Evolutionary conservation across 768 basidiomycete species (phyloP), one percentile per base, ranked within the genome.

Genomic region (Podaxis rugospora): DNA sequence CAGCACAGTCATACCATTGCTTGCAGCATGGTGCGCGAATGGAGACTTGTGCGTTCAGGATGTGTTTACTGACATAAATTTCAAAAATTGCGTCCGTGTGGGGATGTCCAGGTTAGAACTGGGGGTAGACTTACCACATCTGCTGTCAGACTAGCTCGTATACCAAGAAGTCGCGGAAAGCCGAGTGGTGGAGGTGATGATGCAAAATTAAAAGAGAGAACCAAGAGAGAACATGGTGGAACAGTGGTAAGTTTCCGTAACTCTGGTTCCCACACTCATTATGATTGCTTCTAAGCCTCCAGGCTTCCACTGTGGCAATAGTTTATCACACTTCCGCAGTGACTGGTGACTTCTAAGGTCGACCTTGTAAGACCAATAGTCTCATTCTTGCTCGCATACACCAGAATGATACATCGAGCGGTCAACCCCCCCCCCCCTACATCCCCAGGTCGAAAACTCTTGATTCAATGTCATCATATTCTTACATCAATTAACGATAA

Each of bases 11-110:
- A 70, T 85, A 98, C 95, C 96, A 99, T 67, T 88, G 89, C 73
- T 92, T 91, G 85, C 97, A 98, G 75, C 97, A 98, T 3, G 95
- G 95, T 4, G 96, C 93, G 27, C 96, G 89, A 66, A 99, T 92
- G 39, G 95, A 83, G 23, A 97, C 97, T 76, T 98, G 96, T 0
- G 92, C 93, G 74, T 99, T 99, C 53, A 99, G 77, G 63, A 99
- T 83, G 70, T 98, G 97, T 81, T 96, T 96, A 78, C 95, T 97
- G 74, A 66, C 37, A 64, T 64, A 60, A 46, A 60, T 44, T 62
- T 49, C 18, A 11, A 47, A 25, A 10, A 35, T 23, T 47, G 51
- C 56, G 62, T 64, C 25, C 61, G 51, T 36, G 18, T 9, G 40
- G 7, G 28, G 18, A 36, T 23, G 4, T 3, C n/a, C 3, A 50